Percentiles rank a stretch among this genome's conserved stretches.
Conservation (phyloP, 331 rosid genomes). For the Erythrophleum ivorense region DNA sequence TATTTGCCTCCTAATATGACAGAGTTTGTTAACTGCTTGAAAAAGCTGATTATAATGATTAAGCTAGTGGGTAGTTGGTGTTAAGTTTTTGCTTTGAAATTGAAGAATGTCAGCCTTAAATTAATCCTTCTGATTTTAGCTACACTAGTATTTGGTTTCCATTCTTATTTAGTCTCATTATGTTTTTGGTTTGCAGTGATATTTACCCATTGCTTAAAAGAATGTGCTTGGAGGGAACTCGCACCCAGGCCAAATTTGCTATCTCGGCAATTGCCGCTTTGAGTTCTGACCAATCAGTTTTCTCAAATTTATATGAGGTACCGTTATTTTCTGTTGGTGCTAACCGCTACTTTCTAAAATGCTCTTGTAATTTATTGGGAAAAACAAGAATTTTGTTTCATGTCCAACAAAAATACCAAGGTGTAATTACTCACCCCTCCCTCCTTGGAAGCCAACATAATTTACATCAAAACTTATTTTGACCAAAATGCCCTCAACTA, state of each 20-base stretch:
- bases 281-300: constrained; percentile 52
- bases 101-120: constrained; percentile 26
- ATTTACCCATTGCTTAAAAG: constrained; percentile 67
- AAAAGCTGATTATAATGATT: not conserved
- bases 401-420: constrained; percentile 1
- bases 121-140: not conserved
- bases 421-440: too few species aligned
- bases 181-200: constrained; percentile 56
- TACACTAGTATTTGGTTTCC: constrained; percentile 16
- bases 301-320: constrained; percentile 74
- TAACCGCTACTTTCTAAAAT: not conserved
- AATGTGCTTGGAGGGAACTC: constrained; percentile 78
- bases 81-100: not conserved
- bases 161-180: constrained; percentile 21
- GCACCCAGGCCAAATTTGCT: constrained; percentile 74
- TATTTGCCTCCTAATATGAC: constrained; percentile 30
- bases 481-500: not conserved
- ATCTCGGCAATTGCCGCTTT: constrained; percentile 76
- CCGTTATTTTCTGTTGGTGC: constrained; percentile 24
- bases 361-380: constrained; percentile 17
- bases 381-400: constrained; percentile 3
- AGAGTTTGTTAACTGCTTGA: not conserved
- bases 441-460: not conserved
- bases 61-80: not conserved
- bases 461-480: not conserved